Base-by-base conservation (phyloP, 1,284 basidiomycete genomes). In the Ceratobasidium sp. region DNA sequence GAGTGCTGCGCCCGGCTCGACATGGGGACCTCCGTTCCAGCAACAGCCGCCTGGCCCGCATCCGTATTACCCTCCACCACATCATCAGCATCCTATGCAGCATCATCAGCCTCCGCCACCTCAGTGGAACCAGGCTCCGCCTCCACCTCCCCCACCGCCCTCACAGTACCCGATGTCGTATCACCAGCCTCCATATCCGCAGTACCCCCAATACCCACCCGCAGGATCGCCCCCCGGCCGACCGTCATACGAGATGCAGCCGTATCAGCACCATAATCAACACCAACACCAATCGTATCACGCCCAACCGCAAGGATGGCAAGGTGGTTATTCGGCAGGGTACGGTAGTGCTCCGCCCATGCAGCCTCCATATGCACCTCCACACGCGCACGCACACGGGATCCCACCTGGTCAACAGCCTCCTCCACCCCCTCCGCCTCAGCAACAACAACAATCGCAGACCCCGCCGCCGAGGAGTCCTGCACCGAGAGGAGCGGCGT, bases 211-310 rank as follows among this genome's bases (percentile, higher is more conserved):
- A 14, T 73, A 78, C 62, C 69, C 57, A 8, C 73, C 58, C 16
- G 54, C 58, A 21, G 50, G 52, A 23, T 73, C 61, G 7, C 63
- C 70, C 32, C 73, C 76, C 18, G 75, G 67, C 11, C 70, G 41
- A 9, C 55, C 58, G 16, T 30, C 46, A 6, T 72, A 63, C 38
- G 59, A 71, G 35, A 44, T 66, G 49, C 67, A 74, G 41, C 58
- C 70, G 41, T 46, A 38, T n/a, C 75, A 76, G 54, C 74, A 75
- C 11, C 35, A 4, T 38, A 38, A 11, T 23, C 72, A 72, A 26
- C 79, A 73, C 72, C 80, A 30, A 64, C 79, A 73, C 26, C 72
- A 70, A n/a, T 63, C 67, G 52, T 59, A 43, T 30, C 64, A 70
- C 41, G 18, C 54, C 14, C 71, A 73, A n/a, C 71, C 54, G 7